Base-by-base conservation (phyloP, 345 rosid genomes). In the Hirschfeldia incana region DNA sequence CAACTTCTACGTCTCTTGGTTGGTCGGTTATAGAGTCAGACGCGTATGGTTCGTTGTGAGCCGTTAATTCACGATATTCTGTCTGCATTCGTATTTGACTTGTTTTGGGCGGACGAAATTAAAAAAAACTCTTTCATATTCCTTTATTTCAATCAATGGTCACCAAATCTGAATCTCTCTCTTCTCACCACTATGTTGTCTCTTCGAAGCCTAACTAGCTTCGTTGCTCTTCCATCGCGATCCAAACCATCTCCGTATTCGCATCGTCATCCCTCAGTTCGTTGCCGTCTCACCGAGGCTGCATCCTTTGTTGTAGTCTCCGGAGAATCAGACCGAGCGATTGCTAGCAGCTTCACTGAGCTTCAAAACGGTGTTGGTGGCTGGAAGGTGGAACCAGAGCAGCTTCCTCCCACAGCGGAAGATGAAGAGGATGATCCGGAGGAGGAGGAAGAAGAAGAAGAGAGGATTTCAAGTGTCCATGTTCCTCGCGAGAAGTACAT, bases 401-500 rank as follows among this genome's bases (percentile, higher is more conserved):
- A 44, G 51, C 55, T 46, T 12, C 55, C 34, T 73, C 57, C 42
- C 33, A 1, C 59, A 55, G 58, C 69, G 15, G 69, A 67, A 13
- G 74, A 72, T 3, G 81, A 72, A 65, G 77, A 51, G 28, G 83
- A 73, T 1, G 80, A 73, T 4, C n/a, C 70, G 4, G 86, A 84
- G 16, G 84, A 81, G n/a, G 3, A 55, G 21, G 21, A 21, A 21
- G 21, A 21, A 21, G 53, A 55, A 16, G 85, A 83, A 49, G 82
- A 80, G 28, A 86, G 86, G 51, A 87, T 88, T 83, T 87, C 93
- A 1, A 91, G 83, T 76, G 84, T 94, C 63, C 88, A 74, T 80
- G 95, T 91, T 67, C 84, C 92, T 39, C 88, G 97, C 73, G 90
- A 94, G 88, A 91, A 84, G 39, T 85, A 86, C 84, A 90, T 94